Percentiles rank a stretch among this genome's conserved stretches.
Evolutionary conservation across 2,329 filamentous ascomycete genomes (phyloP).

Genomic region (Coleophoma cylindrospora): DNA sequence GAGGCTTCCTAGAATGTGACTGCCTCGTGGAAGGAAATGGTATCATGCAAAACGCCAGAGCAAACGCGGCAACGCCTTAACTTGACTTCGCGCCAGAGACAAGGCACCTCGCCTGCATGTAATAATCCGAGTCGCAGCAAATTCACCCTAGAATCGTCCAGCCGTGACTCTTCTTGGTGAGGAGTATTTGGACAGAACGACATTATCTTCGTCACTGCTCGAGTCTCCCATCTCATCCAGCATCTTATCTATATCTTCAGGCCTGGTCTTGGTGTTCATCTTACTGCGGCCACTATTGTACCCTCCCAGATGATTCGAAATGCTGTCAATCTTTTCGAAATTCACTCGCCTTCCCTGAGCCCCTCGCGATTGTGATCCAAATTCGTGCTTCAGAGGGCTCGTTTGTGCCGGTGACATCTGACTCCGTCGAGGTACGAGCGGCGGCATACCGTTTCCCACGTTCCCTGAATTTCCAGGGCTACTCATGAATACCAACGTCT

Average conservation of each 20-base stretch:
- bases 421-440: slow-evolving; percentile 36
- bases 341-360: slow-evolving; percentile 18
- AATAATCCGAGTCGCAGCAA: too few species aligned
- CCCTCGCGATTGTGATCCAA: slow-evolving; percentile 12
- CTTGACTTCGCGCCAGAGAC: too few species aligned
- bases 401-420: slow-evolving; percentile 20
- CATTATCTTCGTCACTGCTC: slow-evolving; percentile 28
- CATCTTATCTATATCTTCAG: slow-evolving; percentile 24
- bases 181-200: slow-evolving; percentile 17
- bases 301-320: neutral
- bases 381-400: slow-evolving; percentile 26
- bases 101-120: too few species aligned
- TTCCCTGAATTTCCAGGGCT: slow-evolving; percentile 68
- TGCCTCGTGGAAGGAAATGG: too few species aligned
- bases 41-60: too few species aligned
- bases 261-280: slow-evolving; percentile 8
- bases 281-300: slow-evolving; percentile 1
- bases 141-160: slow-evolving; percentile 12
- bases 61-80: too few species aligned
- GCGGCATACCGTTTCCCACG: slow-evolving; percentile 40
- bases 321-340: slow-evolving; percentile 15
- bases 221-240: slow-evolving; percentile 26
- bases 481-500: slow-evolving; percentile 77
- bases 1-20: too few species aligned
- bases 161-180: slow-evolving; percentile 18